Evolutionary conservation across 2,329 filamentous ascomycete genomes (phyloP), one percentile per base, ranked within the genome.

Genomic region (Mariannaea elegans): DNA sequence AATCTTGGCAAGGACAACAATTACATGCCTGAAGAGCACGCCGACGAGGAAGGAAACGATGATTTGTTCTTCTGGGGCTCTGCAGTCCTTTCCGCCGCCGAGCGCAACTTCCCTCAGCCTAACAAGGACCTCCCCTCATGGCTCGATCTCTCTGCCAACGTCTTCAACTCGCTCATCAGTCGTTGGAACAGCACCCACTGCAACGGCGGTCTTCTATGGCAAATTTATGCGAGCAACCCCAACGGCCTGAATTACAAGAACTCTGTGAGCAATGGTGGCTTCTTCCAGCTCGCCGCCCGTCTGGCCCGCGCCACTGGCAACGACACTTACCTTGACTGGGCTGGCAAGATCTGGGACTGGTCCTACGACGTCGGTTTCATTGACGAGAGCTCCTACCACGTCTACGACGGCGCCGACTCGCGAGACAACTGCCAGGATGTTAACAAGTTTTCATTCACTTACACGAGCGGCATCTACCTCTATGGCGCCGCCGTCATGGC

Each of bases 181-280:
- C 86, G 92, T 44, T 95, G 92, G 92, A 88, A 94, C 72, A 82
- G 78, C 0, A 78, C 80, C 0, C 76, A 79, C 36, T 96, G 92
- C 70, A 82, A 81, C 23, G 92, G 92, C 61, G 93, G 92, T 4
- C 78, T 95, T 45, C 82, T 87, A 56, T 94, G 91, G 91, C 92
- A 97, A 78, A 93, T 97, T 66, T 94, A 89, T 73, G 78, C 84
- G 1, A 86, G 84, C 68, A 94, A 96, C 72, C 79, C 80, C 45
- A 87, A 87, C 62, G 93, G 92, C 13, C 89, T 93, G 73, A 83
- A 87, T 70, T 95, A 96, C 84, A 95, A 94, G 77, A 94, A 94
- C 78, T 84, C 88, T 6, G 86, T 94, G 67, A 89, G 88, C 62
- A 95, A 95, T 74, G 92, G 91, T 39, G 89, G 88, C n/a, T 87